Evolutionary conservation across 2,329 filamentous ascomycete genomes (phyloP), one percentile per base, ranked within the genome.

Genomic region (Monosporascus cannonballus): DNA sequence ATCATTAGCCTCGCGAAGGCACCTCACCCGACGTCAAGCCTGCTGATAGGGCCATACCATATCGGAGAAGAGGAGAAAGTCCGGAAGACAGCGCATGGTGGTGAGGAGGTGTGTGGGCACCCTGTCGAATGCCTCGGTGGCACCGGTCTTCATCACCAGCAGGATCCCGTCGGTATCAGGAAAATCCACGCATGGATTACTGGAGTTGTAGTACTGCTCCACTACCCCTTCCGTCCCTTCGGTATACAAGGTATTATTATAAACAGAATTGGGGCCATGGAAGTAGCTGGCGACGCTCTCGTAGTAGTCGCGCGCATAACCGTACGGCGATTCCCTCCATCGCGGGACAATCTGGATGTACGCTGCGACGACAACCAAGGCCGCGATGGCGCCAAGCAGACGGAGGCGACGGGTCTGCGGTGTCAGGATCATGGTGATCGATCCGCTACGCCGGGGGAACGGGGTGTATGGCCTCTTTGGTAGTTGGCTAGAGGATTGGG

Each of bases 91-190:
- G 52, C 73, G 74, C 51, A 82, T 64, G 11, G 74, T 74, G 2
- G 80, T 81, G 52, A 81, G 67, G 22, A 84, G 69, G 54, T 83
- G 80, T 2, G 76, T 77, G 7, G 80, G 79, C 4, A 84, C 64
- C 56, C 77, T 77, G 25, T 78, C 73, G 59, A 73, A 78, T 14
- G 76, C 70, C 61, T 83, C 79, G 44, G 78, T 80, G 3, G 79
- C 78, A 46, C 80, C 80, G 1, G 81, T 83, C 67, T 84, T 84
- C 69, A 84, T 76, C 52, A 83, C 72, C 27, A 83, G 66, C 34
- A 76, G 69, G 45, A 79, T 69, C 54, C 72, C 71, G 30, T 73
- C 67, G 38, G 71, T 71, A 51, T 71, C 59, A 11, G 74, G 73
- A 49, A 78, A 74, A 53, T 65, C 65, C 44, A 67, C 64, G 59